phyloP scores from a whole-genome alignment of 192 early-diverging fungal genomes.

The Spizellomyces sp. region DNA sequence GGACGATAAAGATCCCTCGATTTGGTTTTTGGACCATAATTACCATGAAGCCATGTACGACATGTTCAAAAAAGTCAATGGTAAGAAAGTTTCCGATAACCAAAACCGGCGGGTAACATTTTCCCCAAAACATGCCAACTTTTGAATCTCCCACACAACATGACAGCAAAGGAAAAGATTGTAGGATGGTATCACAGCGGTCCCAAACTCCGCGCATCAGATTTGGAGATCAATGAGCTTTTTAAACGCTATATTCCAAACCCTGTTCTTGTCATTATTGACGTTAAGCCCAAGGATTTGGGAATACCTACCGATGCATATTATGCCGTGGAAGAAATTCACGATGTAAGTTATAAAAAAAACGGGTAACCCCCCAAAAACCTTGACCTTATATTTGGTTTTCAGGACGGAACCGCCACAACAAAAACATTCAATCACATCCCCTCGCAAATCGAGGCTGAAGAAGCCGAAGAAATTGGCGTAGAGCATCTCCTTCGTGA shows the following conservation, averaged over 20 bases:
- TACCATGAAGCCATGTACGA: slow-evolving; percentile 99
- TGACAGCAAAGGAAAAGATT: slow-evolving; percentile 92
- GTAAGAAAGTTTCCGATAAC: slow-evolving; percentile 45
- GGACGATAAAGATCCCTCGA: slow-evolving; percentile 95
- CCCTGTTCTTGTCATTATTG: slow-evolving; percentile 96
- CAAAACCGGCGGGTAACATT: neutral
- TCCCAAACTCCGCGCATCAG: slow-evolving; percentile 93
- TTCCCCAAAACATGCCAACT: neutral
- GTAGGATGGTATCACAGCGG: slow-evolving; percentile 99
- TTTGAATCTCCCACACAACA: neutral
- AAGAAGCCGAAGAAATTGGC: slow-evolving; percentile 99
- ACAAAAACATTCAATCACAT: slow-evolving; percentile 98
- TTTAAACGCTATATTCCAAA: slow-evolving; percentile 95
- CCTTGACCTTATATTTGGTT: slow-evolving; percentile 5
- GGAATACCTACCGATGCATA: slow-evolving; percentile 97
- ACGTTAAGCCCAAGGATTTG: slow-evolving; percentile 91
- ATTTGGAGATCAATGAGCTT: slow-evolving; percentile 97
- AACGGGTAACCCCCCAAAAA: neutral
- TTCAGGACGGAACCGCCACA: slow-evolving; percentile 92
- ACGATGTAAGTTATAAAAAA: slow-evolving; percentile 94
- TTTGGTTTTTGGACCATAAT: slow-evolving; percentile 99
- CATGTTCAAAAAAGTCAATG: slow-evolving; percentile 99
- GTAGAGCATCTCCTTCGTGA: slow-evolving; percentile 98
- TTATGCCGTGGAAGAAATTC: slow-evolving; percentile 96
- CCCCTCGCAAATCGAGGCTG: slow-evolving; percentile 93